These are phyloP conservation scores for Penicillium atrosanguineum DNA, from an alignment of 495 filamentous ascomycete species.

Conservation along the genomic window DNA sequence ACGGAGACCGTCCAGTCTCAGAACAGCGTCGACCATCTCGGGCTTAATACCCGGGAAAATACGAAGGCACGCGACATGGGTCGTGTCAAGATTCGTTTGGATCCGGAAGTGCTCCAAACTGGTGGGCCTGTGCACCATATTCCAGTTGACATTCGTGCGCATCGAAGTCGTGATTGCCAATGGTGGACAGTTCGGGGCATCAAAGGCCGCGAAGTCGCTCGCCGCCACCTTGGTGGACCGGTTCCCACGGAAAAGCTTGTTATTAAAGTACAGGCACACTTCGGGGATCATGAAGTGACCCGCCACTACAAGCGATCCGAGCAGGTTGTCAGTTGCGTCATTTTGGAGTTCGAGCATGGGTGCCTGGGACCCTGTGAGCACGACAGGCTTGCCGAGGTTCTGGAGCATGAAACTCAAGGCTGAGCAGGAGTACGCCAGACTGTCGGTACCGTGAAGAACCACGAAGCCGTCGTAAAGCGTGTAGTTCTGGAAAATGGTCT, in stretches of 20 bases:
- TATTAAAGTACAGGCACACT: slow-evolving; percentile 94
- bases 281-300: slow-evolving; percentile 97
- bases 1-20: slow-evolving; percentile 71
- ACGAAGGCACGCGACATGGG: slow-evolving; percentile 86
- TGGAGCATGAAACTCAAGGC: slow-evolving; percentile 94
- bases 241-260: slow-evolving; percentile 89
- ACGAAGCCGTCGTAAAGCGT: slow-evolving; percentile 92
- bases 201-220: slow-evolving; percentile 82
- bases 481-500: slow-evolving; percentile 71
- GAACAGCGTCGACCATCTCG: slow-evolving; percentile 88
- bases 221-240: slow-evolving; percentile 86
- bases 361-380: slow-evolving; percentile 88
- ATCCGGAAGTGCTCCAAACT: slow-evolving; percentile 72
- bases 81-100: slow-evolving; percentile 75
- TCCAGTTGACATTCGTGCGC: slow-evolving; percentile 82
- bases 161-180: slow-evolving; percentile 78
- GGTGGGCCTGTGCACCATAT: slow-evolving; percentile 71
- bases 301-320: slow-evolving; percentile 88
- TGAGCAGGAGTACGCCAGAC: slow-evolving; percentile 86
- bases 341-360: slow-evolving; percentile 91
- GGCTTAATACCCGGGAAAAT: slow-evolving; percentile 96
- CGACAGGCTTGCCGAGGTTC: slow-evolving; percentile 87
- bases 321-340: slow-evolving; percentile 93
- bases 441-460: slow-evolving; percentile 94
- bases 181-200: slow-evolving; percentile 77